A percentile compares a stretch with the other conserved stretches of the same genome.
Conservation (phyloP, 2,329 filamentous ascomycete genomes). For the Hypoxylon sp. region DNA sequence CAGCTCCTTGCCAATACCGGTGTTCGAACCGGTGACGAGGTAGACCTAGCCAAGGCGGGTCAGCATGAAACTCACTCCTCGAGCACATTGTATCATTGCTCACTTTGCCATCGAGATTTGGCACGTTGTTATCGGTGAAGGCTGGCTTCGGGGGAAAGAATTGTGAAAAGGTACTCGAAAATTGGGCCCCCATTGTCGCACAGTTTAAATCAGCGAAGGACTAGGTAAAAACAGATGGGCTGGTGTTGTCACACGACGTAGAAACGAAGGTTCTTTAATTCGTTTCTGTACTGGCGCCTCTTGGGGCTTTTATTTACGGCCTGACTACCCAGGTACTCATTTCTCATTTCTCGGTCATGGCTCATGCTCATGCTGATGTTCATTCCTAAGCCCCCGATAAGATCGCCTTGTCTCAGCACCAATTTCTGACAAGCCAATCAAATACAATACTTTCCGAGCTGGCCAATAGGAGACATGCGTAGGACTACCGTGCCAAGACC, state of each 20-base stretch:
- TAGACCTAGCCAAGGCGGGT: constrained; percentile 24
- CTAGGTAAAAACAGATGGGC: not conserved
- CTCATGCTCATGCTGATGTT: not conserved
- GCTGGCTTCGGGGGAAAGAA: constrained; percentile 28
- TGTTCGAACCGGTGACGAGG: constrained; percentile 42
- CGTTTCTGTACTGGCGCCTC: not conserved
- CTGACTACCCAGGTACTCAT: too few relatives aligned
- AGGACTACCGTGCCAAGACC: not conserved
- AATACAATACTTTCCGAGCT: constrained; percentile 18
- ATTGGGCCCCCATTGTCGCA: constrained; percentile 23
- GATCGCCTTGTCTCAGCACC: not conserved
- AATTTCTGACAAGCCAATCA: constrained; percentile 32
- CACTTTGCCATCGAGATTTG: constrained; percentile 38
- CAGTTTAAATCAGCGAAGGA: not conserved
- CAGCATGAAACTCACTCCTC: not conserved
- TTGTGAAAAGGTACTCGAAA: constrained; percentile 30
- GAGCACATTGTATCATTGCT: not conserved
- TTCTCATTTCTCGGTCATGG: not conserved
- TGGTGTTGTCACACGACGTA: not conserved
- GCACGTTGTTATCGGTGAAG: constrained; percentile 35
- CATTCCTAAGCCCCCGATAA: not conserved
- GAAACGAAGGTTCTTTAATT: not conserved
- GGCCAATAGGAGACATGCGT: constrained; percentile 16
- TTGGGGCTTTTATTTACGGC: constrained; percentile 16
- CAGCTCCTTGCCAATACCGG: constrained; percentile 56